Evolutionary conservation across 805 yeast species (phyloP).

Genomic region (Ogataea methanolica): DNA sequence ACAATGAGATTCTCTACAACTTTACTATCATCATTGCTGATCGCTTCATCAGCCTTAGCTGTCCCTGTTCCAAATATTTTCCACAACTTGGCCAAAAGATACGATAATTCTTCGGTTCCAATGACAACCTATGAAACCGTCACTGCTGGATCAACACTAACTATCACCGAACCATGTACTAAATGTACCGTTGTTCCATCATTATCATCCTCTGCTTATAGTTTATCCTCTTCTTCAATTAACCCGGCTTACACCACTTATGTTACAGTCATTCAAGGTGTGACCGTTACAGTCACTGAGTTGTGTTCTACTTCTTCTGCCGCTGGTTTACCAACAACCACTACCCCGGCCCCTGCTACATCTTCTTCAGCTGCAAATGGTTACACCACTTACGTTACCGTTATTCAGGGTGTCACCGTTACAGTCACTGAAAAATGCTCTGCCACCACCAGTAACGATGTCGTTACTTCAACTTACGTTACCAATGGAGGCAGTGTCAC

Average conservation of each 20-base stretch:
- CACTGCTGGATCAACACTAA: background rate
- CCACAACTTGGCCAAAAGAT: slow-evolving; percentile 21
- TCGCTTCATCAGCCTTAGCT: slow-evolving; percentile 12
- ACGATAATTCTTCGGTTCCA: slow-evolving; percentile 18
- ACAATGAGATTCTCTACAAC: slow-evolving; percentile 15
- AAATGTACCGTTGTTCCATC: background rate
- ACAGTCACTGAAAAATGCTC: slow-evolving; percentile 18
- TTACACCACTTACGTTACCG: slow-evolving; percentile 16
- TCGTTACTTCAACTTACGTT: too few species aligned
- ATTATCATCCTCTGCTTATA: background rate
- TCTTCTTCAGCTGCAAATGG: background rate
- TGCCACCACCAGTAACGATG: slow-evolving; percentile 2
- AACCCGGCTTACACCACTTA: slow-evolving; percentile 8
- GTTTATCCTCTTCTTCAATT: background rate
- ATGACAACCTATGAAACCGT: background rate
- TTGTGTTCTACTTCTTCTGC: slow-evolving; percentile 9
- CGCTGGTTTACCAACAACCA: background rate
- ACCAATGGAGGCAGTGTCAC: too few species aligned
- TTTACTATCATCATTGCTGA: slow-evolving; percentile 8
- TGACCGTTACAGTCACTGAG: slow-evolving; percentile 18
- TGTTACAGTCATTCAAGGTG: slow-evolving; percentile 15
- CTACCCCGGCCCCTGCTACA: too few species aligned
- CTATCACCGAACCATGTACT: slow-evolving; percentile 3
- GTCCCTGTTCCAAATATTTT: slow-evolving; percentile 17
- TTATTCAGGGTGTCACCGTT: slow-evolving; percentile 15